Base-by-base conservation (phyloP, 1,284 basidiomycete genomes). In the Ganoderma boninense region DNA sequence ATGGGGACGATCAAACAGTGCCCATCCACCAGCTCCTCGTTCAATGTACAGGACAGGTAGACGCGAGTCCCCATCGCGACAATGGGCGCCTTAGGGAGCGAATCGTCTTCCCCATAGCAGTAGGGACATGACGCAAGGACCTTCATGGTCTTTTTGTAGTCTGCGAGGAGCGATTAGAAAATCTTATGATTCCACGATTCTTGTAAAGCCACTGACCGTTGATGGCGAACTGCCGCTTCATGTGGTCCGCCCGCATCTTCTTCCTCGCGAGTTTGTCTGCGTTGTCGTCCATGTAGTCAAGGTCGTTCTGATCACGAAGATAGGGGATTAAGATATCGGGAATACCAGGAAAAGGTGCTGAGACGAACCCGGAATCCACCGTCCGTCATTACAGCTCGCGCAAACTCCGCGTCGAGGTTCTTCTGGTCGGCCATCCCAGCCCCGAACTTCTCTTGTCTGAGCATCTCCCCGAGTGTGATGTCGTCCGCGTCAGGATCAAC, bases 231-330 rank as follows among this genome's bases (percentile, higher is more conserved):
- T 97, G 94, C 46, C 97, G 89, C 82, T 97, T 99, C 91, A 98
- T 94, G 32, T 94, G 95, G 79, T 99, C 98, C 14, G 92, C 92
- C 70, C 96, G 94, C 94, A 98, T 97, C 83, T 97, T 97, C 80
- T 95, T 92, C 71, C 96, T 86, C 42, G 95, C 96, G 0, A 99
- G 87, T 74, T 91, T 92, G 77, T 98, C 97, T 0, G 96, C 96
- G 79, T 98, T 97, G 73, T 99, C 97, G 75, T 99, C 98, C 74
- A 98, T 93, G 77, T 99, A 98, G 63, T 99, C 97, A 29, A 97
- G 83, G 78, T 97, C 89, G 75, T 93, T 92, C 91, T 95, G 70
- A 70, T 18, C 18, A 23, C 7, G 54, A 32, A 56, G 32, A 32
- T 3, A 32, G 4, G 32, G 32, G 32, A 32, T 32, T 32, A 32